Conservation (phyloP, 805 yeast species). For the Tetrapisispora fleetii region DNA sequence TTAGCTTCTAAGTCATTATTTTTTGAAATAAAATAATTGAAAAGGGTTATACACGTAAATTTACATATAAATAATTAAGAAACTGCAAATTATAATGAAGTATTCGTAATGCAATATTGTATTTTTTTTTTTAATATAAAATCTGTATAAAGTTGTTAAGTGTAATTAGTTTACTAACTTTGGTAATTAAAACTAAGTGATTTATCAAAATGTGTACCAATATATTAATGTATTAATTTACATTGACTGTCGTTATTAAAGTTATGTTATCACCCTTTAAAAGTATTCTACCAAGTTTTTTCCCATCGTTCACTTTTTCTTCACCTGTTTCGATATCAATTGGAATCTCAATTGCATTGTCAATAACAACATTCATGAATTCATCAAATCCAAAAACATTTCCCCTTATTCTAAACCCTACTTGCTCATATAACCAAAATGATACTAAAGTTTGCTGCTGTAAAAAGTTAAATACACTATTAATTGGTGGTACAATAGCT, state of each 20-base stretch:
- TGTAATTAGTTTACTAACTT: background rate
- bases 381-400: constrained; percentile 90
- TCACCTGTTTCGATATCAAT: constrained; percentile 34
- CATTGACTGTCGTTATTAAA: constrained; percentile 39
- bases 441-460: constrained; percentile 74
- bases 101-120: background rate
- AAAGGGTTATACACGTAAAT: background rate
- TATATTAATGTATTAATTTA: background rate
- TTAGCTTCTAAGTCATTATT: constrained; percentile 2
- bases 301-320: constrained; percentile 21
- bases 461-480: constrained; percentile 74
- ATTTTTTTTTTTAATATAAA: no score
- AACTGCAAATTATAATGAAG: no score
- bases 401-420: constrained; percentile 68
- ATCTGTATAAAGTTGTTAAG: no score
- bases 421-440: constrained; percentile 86
- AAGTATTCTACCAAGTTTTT: constrained; percentile 61
- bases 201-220: background rate
- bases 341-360: constrained; percentile 54
- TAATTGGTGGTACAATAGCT: constrained; percentile 76
- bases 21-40: constrained; percentile 6
- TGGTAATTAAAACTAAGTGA: background rate
- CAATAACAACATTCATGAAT: constrained; percentile 78
- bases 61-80: no score
- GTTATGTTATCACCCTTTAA: constrained; percentile 93